Percentiles rank a stretch among this genome's conserved stretches.
Conservation (phyloP, 768 basidiomycete species). For the Inosperma sp. region DNA sequence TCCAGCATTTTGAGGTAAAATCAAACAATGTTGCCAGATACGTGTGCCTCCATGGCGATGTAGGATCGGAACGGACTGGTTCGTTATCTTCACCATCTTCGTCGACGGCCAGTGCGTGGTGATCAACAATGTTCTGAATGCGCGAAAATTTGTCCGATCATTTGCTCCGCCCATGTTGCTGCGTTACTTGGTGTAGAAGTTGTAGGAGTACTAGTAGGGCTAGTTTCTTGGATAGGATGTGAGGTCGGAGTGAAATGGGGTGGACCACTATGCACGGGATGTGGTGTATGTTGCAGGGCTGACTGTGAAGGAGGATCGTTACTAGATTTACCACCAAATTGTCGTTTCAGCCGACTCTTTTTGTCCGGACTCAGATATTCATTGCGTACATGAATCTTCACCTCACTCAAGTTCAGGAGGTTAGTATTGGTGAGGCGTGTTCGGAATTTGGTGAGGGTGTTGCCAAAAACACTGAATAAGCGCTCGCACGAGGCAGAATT, state of each 20-base stretch:
- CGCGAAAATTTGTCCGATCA: no score
- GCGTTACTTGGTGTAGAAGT: no score
- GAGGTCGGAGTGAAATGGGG: no score
- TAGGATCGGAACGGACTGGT: background rate
- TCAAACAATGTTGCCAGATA: slow-evolving; percentile 2
- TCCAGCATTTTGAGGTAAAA: background rate
- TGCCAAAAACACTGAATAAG: slow-evolving; percentile 27
- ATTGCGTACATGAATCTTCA: slow-evolving; percentile 1
- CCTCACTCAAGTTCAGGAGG: background rate
- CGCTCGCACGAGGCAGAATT: slow-evolving; percentile 31
- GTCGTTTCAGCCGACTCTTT: background rate
- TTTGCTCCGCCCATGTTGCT: no score
- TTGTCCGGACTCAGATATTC: background rate
- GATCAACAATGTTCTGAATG: background rate
- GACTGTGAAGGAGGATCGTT: no score
- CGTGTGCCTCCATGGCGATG: background rate
- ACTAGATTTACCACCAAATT: background rate
- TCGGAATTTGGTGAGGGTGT: slow-evolving; percentile 20
- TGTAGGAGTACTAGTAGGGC: no score
- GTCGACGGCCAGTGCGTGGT: background rate
- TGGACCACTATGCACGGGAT: no score
- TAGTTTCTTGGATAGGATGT: no score
- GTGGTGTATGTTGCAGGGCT: no score
- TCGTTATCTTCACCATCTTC: background rate
- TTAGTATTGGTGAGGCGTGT: background rate